Conservation (phyloP, 2,329 filamentous ascomycete genomes). For the Calonectria hawksworthii region DNA sequence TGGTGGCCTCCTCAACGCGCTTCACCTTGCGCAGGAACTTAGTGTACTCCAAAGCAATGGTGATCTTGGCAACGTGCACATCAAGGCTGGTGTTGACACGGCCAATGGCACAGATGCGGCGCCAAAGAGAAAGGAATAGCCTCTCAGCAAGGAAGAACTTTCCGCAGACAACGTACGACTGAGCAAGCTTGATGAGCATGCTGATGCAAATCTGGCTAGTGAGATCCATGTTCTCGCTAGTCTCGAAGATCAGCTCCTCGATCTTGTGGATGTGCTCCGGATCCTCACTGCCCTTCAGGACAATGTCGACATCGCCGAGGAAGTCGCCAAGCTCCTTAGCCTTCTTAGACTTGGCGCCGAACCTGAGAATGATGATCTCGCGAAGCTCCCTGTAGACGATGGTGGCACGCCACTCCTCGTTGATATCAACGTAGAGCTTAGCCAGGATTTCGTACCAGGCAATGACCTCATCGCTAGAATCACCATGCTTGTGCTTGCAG, state of each 20-base stretch:
- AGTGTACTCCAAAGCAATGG: conserved; percentile 55
- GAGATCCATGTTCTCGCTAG: conserved; percentile 50
- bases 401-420: conserved; percentile 51
- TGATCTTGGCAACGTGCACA: conserved; percentile 54
- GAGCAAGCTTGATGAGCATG: conserved; percentile 52
- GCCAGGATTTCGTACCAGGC: conserved; percentile 53
- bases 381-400: conserved; percentile 52
- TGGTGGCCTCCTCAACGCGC: conserved; percentile 53
- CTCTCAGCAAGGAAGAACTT: conserved; percentile 53
- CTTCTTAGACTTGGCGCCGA: conserved; percentile 49
- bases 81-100: conserved; percentile 48
- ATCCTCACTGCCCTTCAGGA: conserved; percentile 45
- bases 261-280: conserved; percentile 48
- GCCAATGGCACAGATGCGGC: conserved; percentile 51
- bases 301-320: conserved; percentile 52
- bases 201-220: conserved; percentile 50
- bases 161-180: conserved; percentile 50
- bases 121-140: conserved; percentile 57
- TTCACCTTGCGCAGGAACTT: conserved; percentile 50
- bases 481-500: conserved; percentile 51
- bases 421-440: conserved; percentile 53
- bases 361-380: conserved; percentile 49
- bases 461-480: conserved; percentile 52
- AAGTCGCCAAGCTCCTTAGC: conserved; percentile 48
- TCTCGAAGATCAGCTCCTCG: conserved; percentile 53